Base-by-base conservation (phyloP, 169 alveolate genomes). In the Cryptosporidium meleagridis region DNA sequence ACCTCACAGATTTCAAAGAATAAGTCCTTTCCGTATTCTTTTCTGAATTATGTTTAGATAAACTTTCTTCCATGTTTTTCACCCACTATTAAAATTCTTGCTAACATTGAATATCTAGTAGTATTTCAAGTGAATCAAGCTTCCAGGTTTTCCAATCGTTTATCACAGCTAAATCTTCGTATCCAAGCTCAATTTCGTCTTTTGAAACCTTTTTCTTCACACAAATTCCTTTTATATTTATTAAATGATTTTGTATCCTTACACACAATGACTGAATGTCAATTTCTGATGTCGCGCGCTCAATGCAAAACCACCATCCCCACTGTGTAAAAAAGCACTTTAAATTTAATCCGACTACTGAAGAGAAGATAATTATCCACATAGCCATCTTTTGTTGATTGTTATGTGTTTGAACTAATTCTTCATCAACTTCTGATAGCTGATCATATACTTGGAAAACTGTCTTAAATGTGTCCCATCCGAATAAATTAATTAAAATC, bases 251-350 rank as follows among this genome's bases (percentile, higher is more conserved):
- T 55, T 73, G 86, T 21, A 73, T 31, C 39, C 52, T 53, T 73
- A 73, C 86, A 73, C 86, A 73, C 86, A 73, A 55, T 52, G 68
- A 16, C 10, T 21, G 58, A 31, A 73, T 73, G 71, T 73, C 70
- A 73, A 73, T 73, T 18, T 59, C 53, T 73, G 86, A 73, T 33
- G 29, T 58, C 35, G 52, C 86, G 71, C 72, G 71, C 26, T 73
- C 71, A 48, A 73, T 73, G 59, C 86, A 73, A 73, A 73, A 73
- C 70, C 70, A 53, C 89, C 89, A 80, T 44, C 75, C 89, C 89
- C 89, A 80, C 53, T 80, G 80, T 8, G 23, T 21, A 62, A 80
- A 80, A 65, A 62, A 80, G 37, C 1, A 16, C 23, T 65, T 62
- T 16, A 80, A 35, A 65, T 62, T 31, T 9, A 59, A 31, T n/a